Evolutionary conservation across 1,284 basidiomycete species (phyloP), one percentile per base, ranked within the genome.

Genomic region (Ceratobasidium sp.): DNA sequence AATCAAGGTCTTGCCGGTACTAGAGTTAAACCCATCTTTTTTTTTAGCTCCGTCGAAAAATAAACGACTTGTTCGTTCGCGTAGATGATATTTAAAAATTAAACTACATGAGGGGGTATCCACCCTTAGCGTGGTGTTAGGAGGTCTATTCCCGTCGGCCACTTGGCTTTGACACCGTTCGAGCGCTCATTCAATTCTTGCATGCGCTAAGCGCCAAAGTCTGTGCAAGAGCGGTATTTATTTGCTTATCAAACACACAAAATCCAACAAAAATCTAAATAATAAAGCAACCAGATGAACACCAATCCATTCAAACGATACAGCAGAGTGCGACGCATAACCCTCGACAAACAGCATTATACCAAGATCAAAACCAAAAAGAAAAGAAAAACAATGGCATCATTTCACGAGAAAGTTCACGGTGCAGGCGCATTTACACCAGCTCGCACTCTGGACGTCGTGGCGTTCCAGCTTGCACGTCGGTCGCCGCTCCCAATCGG

Each of bases 391-490:
- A 46, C 28, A 21, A 52, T 47, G 30, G 28, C 43, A 38, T 54
- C 18, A 57, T 55, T 38, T 38, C 55, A 32, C 52, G 26, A 59
- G 43, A 23, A 44, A 23, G 21, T 43, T 61, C 14, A 61, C n/a
- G 67, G 67, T n/a, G 58, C 67, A 21, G 67, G 67, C 8, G 67
- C 67, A 9, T 55, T 26, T 49, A 70, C 21, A 11, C 67, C 67
- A 26, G 67, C 67, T 44, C 55, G 55, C 11, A 57, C 55, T 44
- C 67, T 47, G 13, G 67, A 70, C n/a, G 67, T 70, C 18, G 67
- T 28, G 8, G 67, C 67, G n/a, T 70, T 70, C 67, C 67, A 70
- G 55, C 67, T 70, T 23, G 67, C 67, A 14, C 67, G 67, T 47
- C 67, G 49, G 35, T 70, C 67, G 11, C 67, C 67, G 32, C 55